These are phyloP conservation scores for Cryphonectria carpinicola DNA, from an alignment of 2,329 filamentous ascomycete species.

Conservation along the genomic window DNA sequence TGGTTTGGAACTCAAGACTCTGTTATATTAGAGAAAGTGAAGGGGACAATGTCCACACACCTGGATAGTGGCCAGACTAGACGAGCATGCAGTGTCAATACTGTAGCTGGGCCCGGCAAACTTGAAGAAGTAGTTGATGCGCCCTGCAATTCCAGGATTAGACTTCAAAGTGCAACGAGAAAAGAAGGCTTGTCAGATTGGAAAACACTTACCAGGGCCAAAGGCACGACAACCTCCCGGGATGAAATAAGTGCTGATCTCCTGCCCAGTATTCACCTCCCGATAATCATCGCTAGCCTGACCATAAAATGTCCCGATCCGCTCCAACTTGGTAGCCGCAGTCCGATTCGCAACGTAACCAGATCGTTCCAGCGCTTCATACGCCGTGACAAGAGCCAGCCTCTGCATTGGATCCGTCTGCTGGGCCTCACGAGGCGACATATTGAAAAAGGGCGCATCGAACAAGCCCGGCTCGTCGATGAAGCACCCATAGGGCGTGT, in stretches of 20 bases:
- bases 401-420: conserved; percentile 68
- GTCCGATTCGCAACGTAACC: conserved; percentile 67
- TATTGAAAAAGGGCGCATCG: conserved; percentile 73
- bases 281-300: conserved; percentile 78
- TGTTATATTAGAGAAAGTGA: background rate
- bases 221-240: conserved; percentile 55
- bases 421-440: conserved; percentile 68
- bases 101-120: conserved; percentile 44
- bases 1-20: background rate
- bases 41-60: background rate
- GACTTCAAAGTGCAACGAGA: background rate
- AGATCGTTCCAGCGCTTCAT: conserved; percentile 70
- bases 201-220: conserved; percentile 38
- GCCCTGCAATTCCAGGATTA: conserved; percentile 31
- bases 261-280: conserved; percentile 73
- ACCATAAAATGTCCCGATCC: conserved; percentile 74
- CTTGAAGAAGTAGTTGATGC: conserved; percentile 49
- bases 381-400: conserved; percentile 66
- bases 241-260: conserved; percentile 60
- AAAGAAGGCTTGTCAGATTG: background rate
- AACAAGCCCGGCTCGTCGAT: conserved; percentile 67
- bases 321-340: conserved; percentile 53
- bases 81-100: conserved; percentile 46
- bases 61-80: conserved; percentile 33
- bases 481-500: conserved; percentile 46